Evolutionary conservation across 2,329 filamentous ascomycete species (phyloP).

Genomic region (Delphinella strobiligena): DNA sequence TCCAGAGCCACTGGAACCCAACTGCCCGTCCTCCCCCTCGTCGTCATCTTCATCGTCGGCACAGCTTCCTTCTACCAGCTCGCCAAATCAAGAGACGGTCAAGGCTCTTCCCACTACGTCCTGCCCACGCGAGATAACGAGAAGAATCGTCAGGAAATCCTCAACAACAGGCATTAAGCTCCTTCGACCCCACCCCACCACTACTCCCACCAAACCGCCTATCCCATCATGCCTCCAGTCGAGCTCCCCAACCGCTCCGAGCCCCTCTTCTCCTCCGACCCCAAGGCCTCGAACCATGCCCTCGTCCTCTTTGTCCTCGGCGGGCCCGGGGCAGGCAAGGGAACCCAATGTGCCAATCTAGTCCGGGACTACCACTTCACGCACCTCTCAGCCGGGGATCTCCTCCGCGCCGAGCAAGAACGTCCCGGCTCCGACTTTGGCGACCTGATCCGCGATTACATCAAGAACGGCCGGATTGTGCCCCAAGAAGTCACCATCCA

Average conservation of each 20-base stretch:
- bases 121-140: conserved; percentile 17
- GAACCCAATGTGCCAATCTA: conserved; percentile 84
- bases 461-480: conserved; percentile 88
- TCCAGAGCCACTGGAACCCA: conserved; percentile 15
- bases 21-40: conserved; percentile 33
- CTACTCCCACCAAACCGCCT: conserved; percentile 5
- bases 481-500: conserved; percentile 98
- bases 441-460: conserved; percentile 82
- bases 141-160: conserved; percentile 1
- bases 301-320: conserved; percentile 96
- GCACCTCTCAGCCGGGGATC: conserved; percentile 85
- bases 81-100: conserved; percentile 31
- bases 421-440: conserved; percentile 80
- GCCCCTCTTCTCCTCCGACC: conserved; percentile 58
- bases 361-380: conserved; percentile 82
- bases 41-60: conserved; percentile 35
- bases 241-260: conserved; percentile 34
- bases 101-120: conserved; percentile 17
- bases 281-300: conserved; percentile 41
- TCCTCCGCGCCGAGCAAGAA: conserved; percentile 86
- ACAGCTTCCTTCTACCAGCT: conserved; percentile 35
- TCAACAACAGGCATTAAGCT: neutral
- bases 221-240: conserved; percentile 18
- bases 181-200: conserved; percentile 8
- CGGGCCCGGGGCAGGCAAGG: conserved; percentile 90